phyloP scores from a whole-genome alignment of 805 yeast genomes.

The Wickerhamomyces sydowiorum region DNA sequence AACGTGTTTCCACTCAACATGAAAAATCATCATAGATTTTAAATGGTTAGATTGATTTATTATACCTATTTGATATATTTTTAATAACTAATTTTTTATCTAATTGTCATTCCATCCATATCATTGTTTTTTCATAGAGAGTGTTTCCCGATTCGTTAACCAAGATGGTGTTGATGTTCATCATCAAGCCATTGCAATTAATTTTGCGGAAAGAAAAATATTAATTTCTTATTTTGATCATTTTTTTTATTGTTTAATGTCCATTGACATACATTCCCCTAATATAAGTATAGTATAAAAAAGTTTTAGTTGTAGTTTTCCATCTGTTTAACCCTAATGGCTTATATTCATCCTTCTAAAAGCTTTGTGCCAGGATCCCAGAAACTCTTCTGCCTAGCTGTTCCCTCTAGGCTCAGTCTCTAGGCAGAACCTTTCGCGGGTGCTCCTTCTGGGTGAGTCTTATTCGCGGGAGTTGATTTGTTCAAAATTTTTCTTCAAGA shows the following conservation, averaged over 20 bases:
- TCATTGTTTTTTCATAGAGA: constrained; percentile 1
- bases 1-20: constrained; percentile 86
- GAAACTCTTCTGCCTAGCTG: not conserved
- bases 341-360: too few relatives aligned
- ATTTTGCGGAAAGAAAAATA: not conserved
- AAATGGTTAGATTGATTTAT: not conserved
- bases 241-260: not conserved
- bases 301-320: not conserved
- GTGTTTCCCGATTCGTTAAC: not conserved
- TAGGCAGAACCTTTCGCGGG: not conserved
- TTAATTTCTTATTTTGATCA: not conserved
- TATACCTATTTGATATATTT: not conserved
- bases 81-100: not conserved
- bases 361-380: not conserved
- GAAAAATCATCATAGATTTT: constrained; percentile 60
- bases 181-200: too few relatives aligned
- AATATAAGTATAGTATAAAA: not conserved
- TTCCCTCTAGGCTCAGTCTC: too few relatives aligned
- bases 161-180: not conserved
- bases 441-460: too few relatives aligned
- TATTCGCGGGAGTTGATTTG: constrained; percentile 1
- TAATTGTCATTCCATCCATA: not conserved
- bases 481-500: not conserved
- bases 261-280: not conserved
- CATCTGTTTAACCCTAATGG: not conserved